Conservation (phyloP, 352 stramenopile genomes). For the Peronospora farinosa region DNA sequence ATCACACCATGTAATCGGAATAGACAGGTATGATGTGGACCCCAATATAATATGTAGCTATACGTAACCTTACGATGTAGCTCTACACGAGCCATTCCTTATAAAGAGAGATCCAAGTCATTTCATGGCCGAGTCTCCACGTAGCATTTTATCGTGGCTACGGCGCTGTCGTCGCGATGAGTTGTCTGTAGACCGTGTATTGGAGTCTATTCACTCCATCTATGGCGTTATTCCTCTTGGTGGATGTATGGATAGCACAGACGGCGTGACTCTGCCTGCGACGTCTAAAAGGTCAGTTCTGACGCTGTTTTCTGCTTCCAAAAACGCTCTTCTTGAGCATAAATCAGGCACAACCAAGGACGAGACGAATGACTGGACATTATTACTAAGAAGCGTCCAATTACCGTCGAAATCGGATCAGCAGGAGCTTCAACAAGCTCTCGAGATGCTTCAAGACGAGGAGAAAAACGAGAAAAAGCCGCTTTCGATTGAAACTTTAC, state of each 20-base stretch:
- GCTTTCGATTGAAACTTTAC: slow-evolving; percentile 23
- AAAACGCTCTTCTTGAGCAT: not conserved
- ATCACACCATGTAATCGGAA: not conserved
- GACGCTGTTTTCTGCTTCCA: slow-evolving; percentile 5
- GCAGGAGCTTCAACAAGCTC: slow-evolving; percentile 24
- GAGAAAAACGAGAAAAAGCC: slow-evolving; percentile 9
- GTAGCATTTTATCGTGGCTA: slow-evolving; percentile 32
- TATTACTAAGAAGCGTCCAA: slow-evolving; percentile 28
- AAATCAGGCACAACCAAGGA: not conserved
- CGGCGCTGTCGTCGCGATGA: slow-evolving; percentile 32
- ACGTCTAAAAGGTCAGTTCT: slow-evolving; percentile 15
- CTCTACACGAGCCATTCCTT: too few relatives aligned
- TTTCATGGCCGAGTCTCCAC: slow-evolving; percentile 3
- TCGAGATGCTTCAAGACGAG: slow-evolving; percentile 16
- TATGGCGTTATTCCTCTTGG: slow-evolving; percentile 48
- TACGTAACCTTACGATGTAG: too few relatives aligned
- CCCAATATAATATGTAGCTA: not conserved
- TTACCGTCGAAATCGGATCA: slow-evolving; percentile 25
- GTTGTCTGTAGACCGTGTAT: slow-evolving; percentile 21
- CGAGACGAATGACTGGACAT: slow-evolving; percentile 21
- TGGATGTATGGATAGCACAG: slow-evolving; percentile 19
- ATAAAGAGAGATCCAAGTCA: too few relatives aligned
- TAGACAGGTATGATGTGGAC: slow-evolving; percentile 1
- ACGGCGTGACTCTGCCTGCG: slow-evolving; percentile 17
- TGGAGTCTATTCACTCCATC: slow-evolving; percentile 41